Base-by-base conservation (phyloP, 345 rosid species). In the Reutealis trisperma region DNA sequence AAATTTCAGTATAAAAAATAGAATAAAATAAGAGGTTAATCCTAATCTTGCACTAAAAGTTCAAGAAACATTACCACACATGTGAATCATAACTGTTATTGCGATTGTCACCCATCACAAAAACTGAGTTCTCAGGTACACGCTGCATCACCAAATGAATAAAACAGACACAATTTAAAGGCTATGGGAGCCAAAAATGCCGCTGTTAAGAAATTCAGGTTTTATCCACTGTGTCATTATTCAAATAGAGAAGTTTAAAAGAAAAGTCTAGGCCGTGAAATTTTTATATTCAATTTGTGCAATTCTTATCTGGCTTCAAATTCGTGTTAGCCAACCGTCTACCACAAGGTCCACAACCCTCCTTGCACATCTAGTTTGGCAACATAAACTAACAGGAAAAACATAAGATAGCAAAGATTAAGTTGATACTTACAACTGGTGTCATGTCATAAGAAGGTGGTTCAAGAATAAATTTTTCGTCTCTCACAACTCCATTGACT, bases 101-200 rank as follows among this genome's bases (percentile, higher is more conserved):
- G 32, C 99, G 92, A 81, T 96, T 94, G 67, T 96, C 99, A 47
- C 99, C 99, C 98, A 96, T 94, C 82, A 96, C 99, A 70, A 94
- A 94, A 55, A 92, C 98, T 6, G 88, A 90, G 75, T 90, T 88
- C 78, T 90, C 94, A 0, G 95, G 97, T 76, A 94, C 91, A 10
- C 80, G 86, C 98, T 94, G 86, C 76, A 75, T 30, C 21, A 79
- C 19, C 59, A 22, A 76, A 71, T 6, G 54, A 32, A 67, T 16
- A 63, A 44, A 14, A 45, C 1, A 67, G 52, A 44, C 3, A 75
- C 15, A 45, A 63, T 37, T 24, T 27, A 54, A 42, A 11, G 13
- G 58, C 10, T 6, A 30, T n/a, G 34, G 75, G 64, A 60, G 47
- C 75, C 60, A 76, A 63, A 67, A 47, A 73, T 14, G 10, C 57